Evolutionary conservation across 2,329 filamentous ascomycete species (phyloP), one percentile per base, ranked within the genome.

Genomic region (Fusarium keratoplasticum): DNA sequence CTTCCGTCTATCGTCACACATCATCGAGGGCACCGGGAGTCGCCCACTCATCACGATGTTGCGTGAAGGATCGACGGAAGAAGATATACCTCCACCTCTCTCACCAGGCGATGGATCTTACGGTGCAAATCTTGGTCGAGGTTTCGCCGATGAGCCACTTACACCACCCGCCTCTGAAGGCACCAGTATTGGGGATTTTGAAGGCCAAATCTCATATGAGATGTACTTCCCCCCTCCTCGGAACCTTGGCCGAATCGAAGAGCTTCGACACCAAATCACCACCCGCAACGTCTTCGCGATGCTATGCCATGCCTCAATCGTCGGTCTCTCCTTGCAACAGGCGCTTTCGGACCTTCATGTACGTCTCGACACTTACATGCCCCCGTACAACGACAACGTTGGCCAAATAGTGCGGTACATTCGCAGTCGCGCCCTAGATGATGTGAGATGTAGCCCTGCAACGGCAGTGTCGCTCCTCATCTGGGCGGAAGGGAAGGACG

Each of bases 241-340:
- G 2, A 85, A 87, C 40, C 76, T 88, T 42, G 86, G 77, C 74
- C 86, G 81, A 77, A 81, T 81, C 20, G 88, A 87, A 47, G 87
- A 86, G 63, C 84, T 87, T 2, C 85, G 89, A 1, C 86, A 92
- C 71, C 89, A 91, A 73, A 86, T 93, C 55, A 91, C 92, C 0
- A 92, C 91, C 1, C 88, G 92, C 22, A 94, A 94, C 76, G 88
- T 93, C 52, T 90, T 94, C 74, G 92, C 91, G 0, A 81, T 93
- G 36, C 80, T 93, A 2, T 91, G 90, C 75, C 87, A 89, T 61
- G 89, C 89, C 25, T 91, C 91, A 0, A 84, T 94, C 0, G 91
- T 94, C 3, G 92, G 92, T 0, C 77, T 89, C 1, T 90, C 91
- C 6, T 80, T 94, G 0, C 88, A 87, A 72, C 90, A 93, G 74